Evolutionary conservation across 176 grass and related monocot species (phyloP).

Genomic region (Miscanthus lutarioriparius): DNA sequence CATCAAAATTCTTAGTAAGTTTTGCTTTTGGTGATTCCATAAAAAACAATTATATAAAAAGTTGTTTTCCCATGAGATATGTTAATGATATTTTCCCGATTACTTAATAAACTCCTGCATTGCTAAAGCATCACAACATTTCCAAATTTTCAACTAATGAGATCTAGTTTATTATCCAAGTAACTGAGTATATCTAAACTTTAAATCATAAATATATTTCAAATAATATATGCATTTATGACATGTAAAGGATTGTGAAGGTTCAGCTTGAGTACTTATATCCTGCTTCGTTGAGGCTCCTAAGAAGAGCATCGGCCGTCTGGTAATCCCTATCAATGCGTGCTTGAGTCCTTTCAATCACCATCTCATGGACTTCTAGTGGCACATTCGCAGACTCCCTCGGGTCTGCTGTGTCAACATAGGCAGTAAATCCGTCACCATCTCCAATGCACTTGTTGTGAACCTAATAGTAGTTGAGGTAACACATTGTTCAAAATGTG

Average conservation of each 20-base stretch:
- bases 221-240: constrained; percentile 12
- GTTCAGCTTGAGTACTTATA: constrained; percentile 47
- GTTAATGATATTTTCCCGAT: background rate
- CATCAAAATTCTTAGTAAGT: constrained; percentile 16
- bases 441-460: constrained; percentile 42
- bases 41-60: background rate
- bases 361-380: constrained; percentile 40
- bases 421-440: constrained; percentile 59
- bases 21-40: constrained; percentile 2
- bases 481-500: constrained; percentile 10
- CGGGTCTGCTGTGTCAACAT: constrained; percentile 41
- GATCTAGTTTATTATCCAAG: background rate
- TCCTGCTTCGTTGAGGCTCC: constrained; percentile 34
- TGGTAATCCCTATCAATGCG: constrained; percentile 25
- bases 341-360: constrained; percentile 38
- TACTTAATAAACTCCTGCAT: background rate
- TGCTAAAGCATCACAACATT: background rate
- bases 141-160: background rate
- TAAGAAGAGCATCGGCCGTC: constrained; percentile 22
- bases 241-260: background rate
- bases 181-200: background rate
- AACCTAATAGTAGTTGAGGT: constrained; percentile 30
- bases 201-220: background rate
- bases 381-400: constrained; percentile 30
- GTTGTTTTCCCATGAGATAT: background rate